Conservation (phyloP, 805 yeast genomes). For the Metschnikowia kunwiensis region DNA sequence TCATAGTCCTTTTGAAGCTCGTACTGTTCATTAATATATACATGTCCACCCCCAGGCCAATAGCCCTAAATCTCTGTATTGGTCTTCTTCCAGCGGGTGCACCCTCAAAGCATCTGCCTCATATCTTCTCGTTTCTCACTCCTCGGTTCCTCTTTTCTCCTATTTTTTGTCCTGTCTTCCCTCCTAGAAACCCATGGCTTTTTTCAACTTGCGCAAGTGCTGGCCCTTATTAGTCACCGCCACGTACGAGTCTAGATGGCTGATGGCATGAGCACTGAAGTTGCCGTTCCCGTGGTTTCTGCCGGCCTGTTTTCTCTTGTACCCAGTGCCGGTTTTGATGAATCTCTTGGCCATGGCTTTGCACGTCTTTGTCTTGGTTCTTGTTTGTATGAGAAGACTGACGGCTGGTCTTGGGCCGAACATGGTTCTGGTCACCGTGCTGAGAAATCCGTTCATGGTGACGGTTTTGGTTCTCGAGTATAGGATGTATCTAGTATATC, state of each 20-base stretch:
- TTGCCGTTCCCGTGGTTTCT: conserved; percentile 93
- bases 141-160: too few relatives aligned
- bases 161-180: too few relatives aligned
- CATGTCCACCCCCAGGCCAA: too few relatives aligned
- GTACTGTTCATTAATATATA: too few relatives aligned
- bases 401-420: conserved; percentile 21
- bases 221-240: conserved; percentile 49
- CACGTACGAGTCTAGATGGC: conserved; percentile 58
- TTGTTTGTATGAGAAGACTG: conserved; percentile 33
- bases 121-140: too few relatives aligned
- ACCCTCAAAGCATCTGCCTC: too few relatives aligned
- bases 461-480: too few relatives aligned
- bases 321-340: conserved; percentile 67
- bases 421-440: conserved; percentile 15
- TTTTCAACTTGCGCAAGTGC: conserved; percentile 58
- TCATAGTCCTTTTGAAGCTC: too few relatives aligned
- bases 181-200: conserved; percentile 37
- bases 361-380: conserved; percentile 67
- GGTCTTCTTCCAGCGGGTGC: too few relatives aligned
- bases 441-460: conserved; percentile 19
- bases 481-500: too few relatives aligned
- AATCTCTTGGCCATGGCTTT: conserved; percentile 87
- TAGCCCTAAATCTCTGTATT: too few relatives aligned
- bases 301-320: conserved; percentile 62
- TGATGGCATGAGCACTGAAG: conserved; percentile 63